These are phyloP conservation scores for Globisporangium canariense DNA, from an alignment of 352 stramenopile genomes.

Conservation along the genomic window DNA sequence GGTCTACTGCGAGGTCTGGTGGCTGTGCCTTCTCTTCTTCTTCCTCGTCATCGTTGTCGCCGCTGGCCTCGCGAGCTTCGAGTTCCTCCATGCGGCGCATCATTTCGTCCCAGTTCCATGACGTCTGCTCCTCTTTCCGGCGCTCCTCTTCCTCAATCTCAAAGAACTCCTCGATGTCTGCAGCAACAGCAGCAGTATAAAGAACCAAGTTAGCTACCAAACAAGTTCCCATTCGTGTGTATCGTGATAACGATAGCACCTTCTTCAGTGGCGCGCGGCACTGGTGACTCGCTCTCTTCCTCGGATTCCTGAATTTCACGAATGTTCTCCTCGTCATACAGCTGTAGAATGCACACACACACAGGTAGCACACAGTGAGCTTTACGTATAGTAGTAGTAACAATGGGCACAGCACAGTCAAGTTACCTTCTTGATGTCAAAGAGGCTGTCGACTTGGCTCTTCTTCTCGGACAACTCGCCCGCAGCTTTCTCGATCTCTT, in stretches of 20 bases:
- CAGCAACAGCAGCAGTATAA: background rate
- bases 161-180: constrained; percentile 81
- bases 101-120: constrained; percentile 82
- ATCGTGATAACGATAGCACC: constrained; percentile 22
- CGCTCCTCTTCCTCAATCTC: constrained; percentile 77
- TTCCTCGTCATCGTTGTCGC: constrained; percentile 28
- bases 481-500: constrained; percentile 45
- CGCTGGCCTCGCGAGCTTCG: constrained; percentile 56
- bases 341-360: constrained; percentile 14
- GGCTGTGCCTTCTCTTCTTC: constrained; percentile 25
- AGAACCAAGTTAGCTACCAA: background rate
- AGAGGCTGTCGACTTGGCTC: constrained; percentile 55
- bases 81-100: constrained; percentile 86
- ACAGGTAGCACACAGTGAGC: background rate
- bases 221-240: background rate
- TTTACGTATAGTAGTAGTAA: background rate
- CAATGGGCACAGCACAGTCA: background rate
- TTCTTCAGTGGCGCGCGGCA: constrained; percentile 54
- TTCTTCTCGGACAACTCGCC: constrained; percentile 55
- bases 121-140: constrained; percentile 48
- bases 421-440: constrained; percentile 69
- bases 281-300: constrained; percentile 58
- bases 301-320: constrained; percentile 83
- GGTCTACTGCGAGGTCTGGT: constrained; percentile 22
- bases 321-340: constrained; percentile 85